A percentile compares a stretch with the other conserved stretches of the same genome.
Conservation (phyloP, 1,284 basidiomycete genomes). For the Fomitopsis pinicola region DNA sequence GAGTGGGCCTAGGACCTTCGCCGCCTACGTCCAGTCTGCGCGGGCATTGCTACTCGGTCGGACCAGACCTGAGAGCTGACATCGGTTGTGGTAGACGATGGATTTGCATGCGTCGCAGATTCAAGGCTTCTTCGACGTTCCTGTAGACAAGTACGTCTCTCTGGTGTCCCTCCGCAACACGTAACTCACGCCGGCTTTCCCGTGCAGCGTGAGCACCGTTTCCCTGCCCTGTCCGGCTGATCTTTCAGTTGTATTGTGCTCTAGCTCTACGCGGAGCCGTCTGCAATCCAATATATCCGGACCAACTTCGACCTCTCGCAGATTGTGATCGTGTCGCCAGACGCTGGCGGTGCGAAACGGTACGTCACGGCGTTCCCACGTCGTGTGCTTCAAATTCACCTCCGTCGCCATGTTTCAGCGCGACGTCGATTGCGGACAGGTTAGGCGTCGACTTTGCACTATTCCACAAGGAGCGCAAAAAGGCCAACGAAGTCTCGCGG, state of each 20-base stretch:
- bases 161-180: slow-evolving; percentile 8
- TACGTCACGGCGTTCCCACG: slow-evolving; percentile 30
- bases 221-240: slow-evolving; percentile 9
- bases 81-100: slow-evolving; percentile 72
- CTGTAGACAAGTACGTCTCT: slow-evolving; percentile 92
- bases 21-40: background rate
- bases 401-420: slow-evolving; percentile 45
- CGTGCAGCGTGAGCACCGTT: slow-evolving; percentile 43
- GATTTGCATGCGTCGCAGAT: slow-evolving; percentile 98
- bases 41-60: background rate
- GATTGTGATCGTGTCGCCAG: slow-evolving; percentile 96
- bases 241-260: slow-evolving; percentile 20
- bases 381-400: background rate
- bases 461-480: slow-evolving; percentile 99
- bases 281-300: slow-evolving; percentile 92
- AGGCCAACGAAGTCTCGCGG: slow-evolving; percentile 97
- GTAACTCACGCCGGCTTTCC: slow-evolving; percentile 12
- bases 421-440: slow-evolving; percentile 96
- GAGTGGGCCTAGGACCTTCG: slow-evolving; percentile 33
- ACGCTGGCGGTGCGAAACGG: slow-evolving; percentile 99
- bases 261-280: slow-evolving; percentile 96
- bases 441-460: slow-evolving; percentile 97
- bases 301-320: slow-evolving; percentile 86
- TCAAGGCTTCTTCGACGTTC: slow-evolving; percentile 99
- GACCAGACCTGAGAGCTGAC: background rate